These are phyloP conservation scores for Kurtzmaniella cleridarum DNA, from an alignment of 805 yeast species.

Conservation along the genomic window DNA sequence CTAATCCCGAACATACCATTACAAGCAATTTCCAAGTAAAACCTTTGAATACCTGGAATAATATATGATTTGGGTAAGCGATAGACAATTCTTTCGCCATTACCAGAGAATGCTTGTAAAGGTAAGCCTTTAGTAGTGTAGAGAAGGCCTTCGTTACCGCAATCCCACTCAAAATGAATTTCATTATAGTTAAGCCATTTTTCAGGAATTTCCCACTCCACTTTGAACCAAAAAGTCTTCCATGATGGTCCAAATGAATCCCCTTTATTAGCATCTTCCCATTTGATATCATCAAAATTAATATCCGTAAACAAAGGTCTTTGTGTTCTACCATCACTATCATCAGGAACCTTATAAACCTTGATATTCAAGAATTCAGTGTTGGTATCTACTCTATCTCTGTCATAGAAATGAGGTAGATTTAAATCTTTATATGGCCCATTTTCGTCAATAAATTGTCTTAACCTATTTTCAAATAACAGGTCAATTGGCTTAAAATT, in stretches of 20 bases:
- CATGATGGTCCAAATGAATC: slow-evolving; percentile 89
- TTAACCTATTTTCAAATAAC: slow-evolving; percentile 64
- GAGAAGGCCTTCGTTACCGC: slow-evolving; percentile 79
- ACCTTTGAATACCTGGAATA: slow-evolving; percentile 49
- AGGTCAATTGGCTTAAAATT: slow-evolving; percentile 72
- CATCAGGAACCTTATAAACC: slow-evolving; percentile 71
- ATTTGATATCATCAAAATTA: slow-evolving; percentile 43
- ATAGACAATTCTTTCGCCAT: slow-evolving; percentile 75
- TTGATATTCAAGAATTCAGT: slow-evolving; percentile 46
- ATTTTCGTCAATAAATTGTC: slow-evolving; percentile 67
- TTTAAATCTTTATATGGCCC: slow-evolving; percentile 72
- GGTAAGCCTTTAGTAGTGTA: slow-evolving; percentile 65
- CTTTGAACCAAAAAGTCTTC: slow-evolving; percentile 93
- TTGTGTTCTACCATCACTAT: slow-evolving; percentile 34
- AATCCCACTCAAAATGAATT: slow-evolving; percentile 77
- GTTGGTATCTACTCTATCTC: slow-evolving; percentile 45
- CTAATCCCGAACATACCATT: slow-evolving; percentile 88
- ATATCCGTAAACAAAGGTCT: slow-evolving; percentile 60
- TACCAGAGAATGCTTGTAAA: slow-evolving; percentile 81
- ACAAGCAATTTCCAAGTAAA: slow-evolving; percentile 86
- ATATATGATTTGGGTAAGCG: slow-evolving; percentile 54
- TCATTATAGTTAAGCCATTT: slow-evolving; percentile 47
- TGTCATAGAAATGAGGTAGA: slow-evolving; percentile 76
- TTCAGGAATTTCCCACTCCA: slow-evolving; percentile 59
- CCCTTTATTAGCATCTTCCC: slow-evolving; percentile 60